These are phyloP conservation scores for Fusarium siculi DNA, from an alignment of 2,329 filamentous ascomycete genomes.

Conservation along the genomic window DNA sequence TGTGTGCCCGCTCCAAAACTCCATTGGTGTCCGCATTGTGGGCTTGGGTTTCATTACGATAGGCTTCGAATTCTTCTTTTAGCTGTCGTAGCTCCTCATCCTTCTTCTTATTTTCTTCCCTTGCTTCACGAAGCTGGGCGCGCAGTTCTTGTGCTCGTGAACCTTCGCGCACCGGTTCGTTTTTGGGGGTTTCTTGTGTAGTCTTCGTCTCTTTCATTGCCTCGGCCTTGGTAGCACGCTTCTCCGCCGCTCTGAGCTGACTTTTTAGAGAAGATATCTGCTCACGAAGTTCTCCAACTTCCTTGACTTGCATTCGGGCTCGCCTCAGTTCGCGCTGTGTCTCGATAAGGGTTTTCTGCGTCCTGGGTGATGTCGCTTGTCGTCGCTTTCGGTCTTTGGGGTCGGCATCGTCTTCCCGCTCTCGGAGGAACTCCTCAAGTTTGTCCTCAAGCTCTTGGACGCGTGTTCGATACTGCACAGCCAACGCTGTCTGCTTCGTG, in stretches of 20 bases:
- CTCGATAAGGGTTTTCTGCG: constrained; percentile 63
- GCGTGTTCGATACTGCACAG: constrained; percentile 67
- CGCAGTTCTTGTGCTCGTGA: constrained; percentile 52
- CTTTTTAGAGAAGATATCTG: constrained; percentile 64
- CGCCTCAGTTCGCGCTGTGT: constrained; percentile 64
- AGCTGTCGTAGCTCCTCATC: constrained; percentile 62
- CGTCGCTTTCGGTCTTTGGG: constrained; percentile 49
- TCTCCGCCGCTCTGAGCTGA: constrained; percentile 61
- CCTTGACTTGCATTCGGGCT: constrained; percentile 64
- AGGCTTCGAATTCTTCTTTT: constrained; percentile 62
- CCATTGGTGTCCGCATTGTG: constrained; percentile 66
- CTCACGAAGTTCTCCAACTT: constrained; percentile 61
- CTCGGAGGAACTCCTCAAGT: constrained; percentile 55
- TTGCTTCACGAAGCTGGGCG: constrained; percentile 55
- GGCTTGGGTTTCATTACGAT: constrained; percentile 64
- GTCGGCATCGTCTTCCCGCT: constrained; percentile 49
- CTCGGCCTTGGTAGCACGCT: constrained; percentile 53
- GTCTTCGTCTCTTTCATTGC: constrained; percentile 27
- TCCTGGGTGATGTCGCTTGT: constrained; percentile 58
- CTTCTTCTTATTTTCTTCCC: constrained; percentile 58
- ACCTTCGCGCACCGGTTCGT: constrained; percentile 35
- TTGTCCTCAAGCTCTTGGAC: constrained; percentile 68
- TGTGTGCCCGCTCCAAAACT: constrained; percentile 66
- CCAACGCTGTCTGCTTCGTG: constrained; percentile 66
- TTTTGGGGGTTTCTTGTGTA: constrained; percentile 45